These are phyloP conservation scores for Talaromyces ruber DNA, from an alignment of 495 filamentous ascomycete species.

Conservation along the genomic window DNA sequence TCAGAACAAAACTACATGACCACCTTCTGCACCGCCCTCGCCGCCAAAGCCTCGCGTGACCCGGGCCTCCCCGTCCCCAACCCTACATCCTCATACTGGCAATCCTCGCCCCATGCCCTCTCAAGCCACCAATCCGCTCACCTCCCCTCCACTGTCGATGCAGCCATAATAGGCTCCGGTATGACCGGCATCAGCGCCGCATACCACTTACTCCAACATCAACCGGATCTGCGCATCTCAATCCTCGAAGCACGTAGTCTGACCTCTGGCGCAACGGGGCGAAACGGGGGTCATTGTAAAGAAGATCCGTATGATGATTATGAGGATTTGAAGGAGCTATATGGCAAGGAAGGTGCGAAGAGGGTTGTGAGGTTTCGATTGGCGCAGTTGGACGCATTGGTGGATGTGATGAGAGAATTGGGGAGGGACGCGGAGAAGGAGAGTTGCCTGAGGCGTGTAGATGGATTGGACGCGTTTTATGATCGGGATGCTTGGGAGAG, in stretches of 20 bases:
- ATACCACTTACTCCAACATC: constrained; percentile 39
- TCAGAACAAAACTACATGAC: background rate
- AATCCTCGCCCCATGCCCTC: constrained; percentile 45
- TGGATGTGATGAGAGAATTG: constrained; percentile 16
- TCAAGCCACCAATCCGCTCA: constrained; percentile 33
- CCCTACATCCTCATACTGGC: constrained; percentile 60
- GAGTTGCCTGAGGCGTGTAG: constrained; percentile 3
- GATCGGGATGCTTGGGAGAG: background rate
- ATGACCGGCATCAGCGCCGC: constrained; percentile 56
- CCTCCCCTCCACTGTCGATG: constrained; percentile 40
- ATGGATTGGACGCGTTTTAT: constrained; percentile 4
- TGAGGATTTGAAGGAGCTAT: constrained; percentile 10
- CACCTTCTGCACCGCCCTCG: background rate
- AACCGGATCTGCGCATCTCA: constrained; percentile 35
- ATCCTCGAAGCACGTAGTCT: constrained; percentile 73
- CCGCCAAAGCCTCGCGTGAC: background rate
- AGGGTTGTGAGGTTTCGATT: constrained; percentile 26
- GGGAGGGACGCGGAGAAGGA: constrained; percentile 5
- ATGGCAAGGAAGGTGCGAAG: constrained; percentile 16
- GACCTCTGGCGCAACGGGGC: constrained; percentile 68
- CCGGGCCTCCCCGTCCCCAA: constrained; percentile 36
- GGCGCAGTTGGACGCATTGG: constrained; percentile 16
- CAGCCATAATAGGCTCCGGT: constrained; percentile 58
- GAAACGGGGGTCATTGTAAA: constrained; percentile 37
- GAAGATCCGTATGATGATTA: constrained; percentile 24